A percentile compares a stretch with the other conserved stretches of the same genome.
Evolutionary conservation across 257 asterid species (phyloP).

Genomic region (Salvia hispanica): DNA sequence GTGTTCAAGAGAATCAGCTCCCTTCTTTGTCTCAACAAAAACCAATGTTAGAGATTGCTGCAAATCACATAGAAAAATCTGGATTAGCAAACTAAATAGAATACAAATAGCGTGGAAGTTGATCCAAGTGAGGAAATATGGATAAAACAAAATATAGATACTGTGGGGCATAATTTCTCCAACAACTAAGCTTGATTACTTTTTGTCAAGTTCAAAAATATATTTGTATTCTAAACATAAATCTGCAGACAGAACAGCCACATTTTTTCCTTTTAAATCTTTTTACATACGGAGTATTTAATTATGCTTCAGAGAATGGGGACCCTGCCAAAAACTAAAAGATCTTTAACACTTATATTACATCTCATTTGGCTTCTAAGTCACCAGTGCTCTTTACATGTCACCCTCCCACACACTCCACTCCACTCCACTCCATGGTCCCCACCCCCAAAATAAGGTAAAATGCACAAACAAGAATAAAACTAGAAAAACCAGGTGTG

Average conservation of each 20-base stretch:
- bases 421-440: too few species aligned
- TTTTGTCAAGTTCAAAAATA: neutral
- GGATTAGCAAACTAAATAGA: conserved; percentile 18
- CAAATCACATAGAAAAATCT: conserved; percentile 32
- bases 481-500: neutral
- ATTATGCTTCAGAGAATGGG: conserved; percentile 1
- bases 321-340: neutral
- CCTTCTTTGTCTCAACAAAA: conserved; percentile 94
- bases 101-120: neutral
- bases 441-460: neutral
- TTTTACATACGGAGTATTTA: neutral
- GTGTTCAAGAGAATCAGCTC: conserved; percentile 93
- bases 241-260: neutral
- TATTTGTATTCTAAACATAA: neutral
- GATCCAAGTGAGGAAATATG: neutral
- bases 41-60: conserved; percentile 90
- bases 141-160: neutral
- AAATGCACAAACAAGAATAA: neutral
- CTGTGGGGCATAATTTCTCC: neutral
- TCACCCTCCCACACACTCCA: neutral
- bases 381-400: neutral
- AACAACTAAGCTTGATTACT: neutral
- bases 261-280: neutral
- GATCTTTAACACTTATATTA: neutral
- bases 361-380: neutral